Evolutionary conservation across 345 rosid species (phyloP), one percentile per base, ranked within the genome.

Genomic region (Microcos paniculata): DNA sequence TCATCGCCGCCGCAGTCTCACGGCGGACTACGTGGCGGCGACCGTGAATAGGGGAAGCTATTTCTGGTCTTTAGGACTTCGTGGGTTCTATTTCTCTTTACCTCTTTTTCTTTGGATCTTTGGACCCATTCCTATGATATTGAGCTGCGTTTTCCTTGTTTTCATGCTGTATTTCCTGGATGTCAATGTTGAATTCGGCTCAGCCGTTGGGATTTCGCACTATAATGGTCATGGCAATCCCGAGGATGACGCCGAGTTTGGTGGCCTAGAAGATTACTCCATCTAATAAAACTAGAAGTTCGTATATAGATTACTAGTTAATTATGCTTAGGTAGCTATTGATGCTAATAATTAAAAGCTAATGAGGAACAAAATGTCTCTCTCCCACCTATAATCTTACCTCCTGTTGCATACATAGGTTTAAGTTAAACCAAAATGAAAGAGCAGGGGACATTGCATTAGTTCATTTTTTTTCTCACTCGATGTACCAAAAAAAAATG

Each of bases 11-110:
- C 76, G 76, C 48, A 82, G 75, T 56, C 83, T 80, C 18, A 90
- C 90, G 49, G 85, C 85, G 2, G 88, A 92, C 49, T 90, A 87
- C 59, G 97, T 92, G 74, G 89, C 90, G 1, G 72, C 81, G 58
- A 87, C 89, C 5, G 89, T 94, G 31, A 92, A 94, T 24, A 79
- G 86, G 58, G 97, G 97, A 2, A 88, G 97, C 78, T 89, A 89
- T 76, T 94, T 94, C 78, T 94, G 97, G 98, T 90, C 98, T 10
- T 73, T 94, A 56, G 97, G 98, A 3, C 85, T 92, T 43, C 79
- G 98, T 8, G 93, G 96, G 2, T 94, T 92, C 70, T 92, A 94
- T 83, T 90, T 92, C 86, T 94, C 98, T 0, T 83, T 88, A 46
- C 98, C 98, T 8, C 38, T 94, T 42, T 88, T 92, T 64, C 75